Evolutionary conservation across 257 asterid genomes (phyloP).

Genomic region (Agastache rugosa): DNA sequence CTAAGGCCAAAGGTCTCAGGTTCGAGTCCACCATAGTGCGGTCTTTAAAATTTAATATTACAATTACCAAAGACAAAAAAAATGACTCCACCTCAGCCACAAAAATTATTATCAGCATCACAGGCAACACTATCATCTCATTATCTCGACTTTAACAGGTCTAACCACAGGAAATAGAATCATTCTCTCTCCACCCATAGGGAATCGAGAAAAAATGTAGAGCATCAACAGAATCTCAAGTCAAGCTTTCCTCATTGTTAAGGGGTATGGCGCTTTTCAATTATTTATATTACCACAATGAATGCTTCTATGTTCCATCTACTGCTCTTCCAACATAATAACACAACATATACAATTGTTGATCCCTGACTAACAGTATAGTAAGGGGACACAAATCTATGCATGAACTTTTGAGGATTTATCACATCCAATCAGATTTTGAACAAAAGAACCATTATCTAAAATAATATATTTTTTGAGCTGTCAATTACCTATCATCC

Average conservation of each 20-base stretch:
- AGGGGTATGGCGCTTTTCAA: neutral
- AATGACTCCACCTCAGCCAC: neutral
- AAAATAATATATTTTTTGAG: conserved; percentile 16
- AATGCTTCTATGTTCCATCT: conserved; percentile 3
- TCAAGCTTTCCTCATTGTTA: conserved; percentile 16
- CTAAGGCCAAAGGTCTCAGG: too few species aligned
- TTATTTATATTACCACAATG: neutral
- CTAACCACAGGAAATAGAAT: neutral
- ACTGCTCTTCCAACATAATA: conserved; percentile 18
- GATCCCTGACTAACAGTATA: neutral
- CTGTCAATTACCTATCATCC: conserved; percentile 71
- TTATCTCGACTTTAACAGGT: neutral
- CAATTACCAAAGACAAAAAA: too few species aligned
- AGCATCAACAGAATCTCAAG: conserved; percentile 19
- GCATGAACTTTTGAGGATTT: conserved; percentile 23
- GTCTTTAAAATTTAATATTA: too few species aligned
- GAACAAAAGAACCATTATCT: conserved; percentile 19
- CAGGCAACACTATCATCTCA: neutral
- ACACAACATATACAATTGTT: conserved; percentile 8
- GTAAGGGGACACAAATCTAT: conserved; percentile 1
- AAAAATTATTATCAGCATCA: conserved; percentile 4
- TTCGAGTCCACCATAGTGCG: too few species aligned
- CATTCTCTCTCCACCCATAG: neutral
- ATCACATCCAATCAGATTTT: conserved; percentile 13
- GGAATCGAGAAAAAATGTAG: neutral